Conservation (phyloP, 2,329 filamentous ascomycete species). For the Aspergillus unguis region DNA sequence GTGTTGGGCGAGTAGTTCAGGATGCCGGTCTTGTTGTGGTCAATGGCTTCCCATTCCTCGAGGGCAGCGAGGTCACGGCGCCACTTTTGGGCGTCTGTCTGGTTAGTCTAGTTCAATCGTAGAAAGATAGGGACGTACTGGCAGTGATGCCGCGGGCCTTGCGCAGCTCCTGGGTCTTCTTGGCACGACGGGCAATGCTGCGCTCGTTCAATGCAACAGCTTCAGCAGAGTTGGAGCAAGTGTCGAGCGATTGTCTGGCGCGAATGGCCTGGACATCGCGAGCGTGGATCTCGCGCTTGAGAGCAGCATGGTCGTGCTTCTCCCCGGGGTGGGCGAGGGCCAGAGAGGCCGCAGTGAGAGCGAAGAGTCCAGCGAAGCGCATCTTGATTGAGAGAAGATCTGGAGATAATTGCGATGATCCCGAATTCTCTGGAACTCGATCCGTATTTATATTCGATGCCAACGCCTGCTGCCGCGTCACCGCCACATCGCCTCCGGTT, state of each 20-base stretch:
- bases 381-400: conserved; percentile 9
- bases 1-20: conserved; percentile 26
- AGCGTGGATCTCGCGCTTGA: conserved; percentile 29
- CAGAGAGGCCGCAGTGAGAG: conserved; percentile 29
- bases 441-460: neutral
- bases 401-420: neutral
- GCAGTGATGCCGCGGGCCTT: conserved; percentile 26
- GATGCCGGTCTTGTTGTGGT: conserved; percentile 39
- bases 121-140: conserved; percentile 13
- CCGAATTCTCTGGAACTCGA: neutral
- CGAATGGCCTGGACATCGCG: conserved; percentile 25
- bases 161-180: conserved; percentile 26
- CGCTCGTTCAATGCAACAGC: conserved; percentile 26
- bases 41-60: conserved; percentile 36
- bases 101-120: neutral
- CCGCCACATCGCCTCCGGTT: neutral
- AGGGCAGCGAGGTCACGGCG: conserved; percentile 39
- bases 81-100: conserved; percentile 25
- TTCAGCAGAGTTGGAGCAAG: conserved; percentile 22
- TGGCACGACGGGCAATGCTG: conserved; percentile 27
- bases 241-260: conserved; percentile 23
- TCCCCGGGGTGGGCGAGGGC: conserved; percentile 32
- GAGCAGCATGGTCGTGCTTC: conserved; percentile 26
- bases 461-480: conserved; percentile 2
- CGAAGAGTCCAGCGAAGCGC: conserved; percentile 30